Evolutionary conservation across 345 rosid species (phyloP), one percentile per base, ranked within the genome.

Genomic region (Tarenaya hassleriana): DNA sequence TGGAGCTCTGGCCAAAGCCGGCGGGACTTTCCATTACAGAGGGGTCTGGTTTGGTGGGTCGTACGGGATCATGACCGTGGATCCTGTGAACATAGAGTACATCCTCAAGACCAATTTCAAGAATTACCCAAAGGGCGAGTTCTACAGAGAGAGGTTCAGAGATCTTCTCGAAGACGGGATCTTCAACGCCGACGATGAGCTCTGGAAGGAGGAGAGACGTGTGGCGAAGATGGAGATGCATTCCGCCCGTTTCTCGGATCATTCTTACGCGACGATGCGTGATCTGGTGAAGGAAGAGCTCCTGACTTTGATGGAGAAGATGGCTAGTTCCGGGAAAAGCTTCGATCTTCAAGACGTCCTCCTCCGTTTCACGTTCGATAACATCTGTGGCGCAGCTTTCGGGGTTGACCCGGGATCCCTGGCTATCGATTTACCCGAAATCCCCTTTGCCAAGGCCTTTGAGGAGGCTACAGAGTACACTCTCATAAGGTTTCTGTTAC

Each of bases 101-200:
- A 67, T 77, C 62, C 73, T 88, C 52, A 79, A 63, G 59, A 82
- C 88, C 2, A 73, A 77, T 44, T 88, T 84, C 71, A 58, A 51
- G 8, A 88, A 83, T 74, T 88, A 68, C 54, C 92, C 95, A 0
- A 83, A 85, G 50, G 95, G 97, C 3, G 48, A 45, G 13, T 79
- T 63, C 54, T 81, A 61, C 16, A 51, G 82, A 56, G 82, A 82
- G 43, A 75, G 80, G 71, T 82, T 88, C 34, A 20, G 34, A 7
- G 92, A 88, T 53, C 68, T 88, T 68, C 89, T 88, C 3, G 97
- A 92, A 7, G 77, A 73, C 20, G 92, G 85, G 4, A 88, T 85
- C 62, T 83, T 88, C 34, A 85, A 77, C 39, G 78, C 69, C 1
- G 97, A 88, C 16, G 68, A 37, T 39, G 80, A 73, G 29, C 37